Percentiles rank a stretch among this genome's conserved stretches.
Conservation (phyloP, 352 stramenopile genomes). For the Phytopythium chamaehyphon region DNA sequence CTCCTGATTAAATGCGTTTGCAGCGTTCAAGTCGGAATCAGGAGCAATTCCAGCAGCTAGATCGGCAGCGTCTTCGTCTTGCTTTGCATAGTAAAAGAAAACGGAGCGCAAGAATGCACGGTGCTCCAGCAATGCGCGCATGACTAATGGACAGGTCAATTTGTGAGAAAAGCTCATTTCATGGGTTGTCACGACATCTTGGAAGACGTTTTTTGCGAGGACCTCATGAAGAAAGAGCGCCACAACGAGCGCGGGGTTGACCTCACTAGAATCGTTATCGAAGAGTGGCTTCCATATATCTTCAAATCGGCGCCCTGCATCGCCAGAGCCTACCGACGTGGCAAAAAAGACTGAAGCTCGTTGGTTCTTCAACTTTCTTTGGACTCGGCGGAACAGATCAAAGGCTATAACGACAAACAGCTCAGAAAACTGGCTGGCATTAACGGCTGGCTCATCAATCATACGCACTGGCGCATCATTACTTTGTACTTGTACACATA, state of each 20-base stretch:
- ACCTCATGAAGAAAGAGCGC: slow-evolving; percentile 36
- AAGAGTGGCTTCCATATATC: slow-evolving; percentile 3
- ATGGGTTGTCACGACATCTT: slow-evolving; percentile 8
- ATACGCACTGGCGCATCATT: neutral
- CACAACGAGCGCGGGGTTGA: slow-evolving; percentile 28
- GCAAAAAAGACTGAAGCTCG: no score
- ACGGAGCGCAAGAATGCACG: slow-evolving; percentile 44
- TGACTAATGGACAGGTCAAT: slow-evolving; percentile 37
- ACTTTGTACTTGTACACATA: neutral
- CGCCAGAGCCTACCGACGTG: no score
- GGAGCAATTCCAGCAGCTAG: neutral
- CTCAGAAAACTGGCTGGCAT: slow-evolving; percentile 20
- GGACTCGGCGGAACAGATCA: slow-evolving; percentile 1
- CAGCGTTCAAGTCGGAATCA: no score
- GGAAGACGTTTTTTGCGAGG: slow-evolving; percentile 15
- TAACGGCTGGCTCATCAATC: slow-evolving; percentile 12
- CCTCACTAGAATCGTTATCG: neutral
- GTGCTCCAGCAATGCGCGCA: slow-evolving; percentile 43
- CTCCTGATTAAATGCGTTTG: no score
- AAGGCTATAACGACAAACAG: slow-evolving; percentile 28
- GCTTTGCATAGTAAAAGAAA: slow-evolving; percentile 57
- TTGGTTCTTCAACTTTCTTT: no score
- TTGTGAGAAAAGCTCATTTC: slow-evolving; percentile 37
- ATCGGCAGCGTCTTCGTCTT: slow-evolving; percentile 24
- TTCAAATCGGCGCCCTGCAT: neutral